Evolutionary conservation across 192 early-diverging fungal species (phyloP).

Genomic region (Paraglomus brasilianum): DNA sequence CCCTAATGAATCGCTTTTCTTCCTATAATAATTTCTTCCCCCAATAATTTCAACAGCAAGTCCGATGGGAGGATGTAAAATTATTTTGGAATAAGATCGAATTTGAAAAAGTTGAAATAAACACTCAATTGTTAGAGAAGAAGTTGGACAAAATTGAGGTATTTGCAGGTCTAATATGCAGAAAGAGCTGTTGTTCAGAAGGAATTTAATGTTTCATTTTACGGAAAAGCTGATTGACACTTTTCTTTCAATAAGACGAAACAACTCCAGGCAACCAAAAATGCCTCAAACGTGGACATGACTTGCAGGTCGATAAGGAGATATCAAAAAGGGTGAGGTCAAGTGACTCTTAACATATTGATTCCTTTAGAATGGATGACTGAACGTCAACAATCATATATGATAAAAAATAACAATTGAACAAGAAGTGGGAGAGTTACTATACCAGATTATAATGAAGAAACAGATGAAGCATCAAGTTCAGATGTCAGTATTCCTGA

Average conservation of each 20-base stretch:
- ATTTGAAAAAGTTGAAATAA: background rate
- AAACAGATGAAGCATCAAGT: no score
- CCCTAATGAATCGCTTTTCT: background rate
- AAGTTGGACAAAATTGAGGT: constrained; percentile 9
- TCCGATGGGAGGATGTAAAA: background rate
- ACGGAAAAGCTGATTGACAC: background rate
- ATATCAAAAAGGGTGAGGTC: no score
- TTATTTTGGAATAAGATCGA: constrained; percentile 11
- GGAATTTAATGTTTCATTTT: constrained; percentile 1
- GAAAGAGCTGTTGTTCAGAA: background rate
- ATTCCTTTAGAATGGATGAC: no score
- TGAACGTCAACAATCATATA: no score
- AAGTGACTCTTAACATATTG: no score
- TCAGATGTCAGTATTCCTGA: no score
- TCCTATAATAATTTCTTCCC: background rate
- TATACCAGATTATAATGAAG: no score
- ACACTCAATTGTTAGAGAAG: background rate
- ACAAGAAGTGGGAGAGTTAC: no score
- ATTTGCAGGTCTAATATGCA: constrained; percentile 11
- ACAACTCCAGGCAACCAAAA: background rate
- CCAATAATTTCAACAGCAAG: background rate
- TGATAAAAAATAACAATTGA: no score
- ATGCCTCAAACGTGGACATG: constrained; percentile 6
- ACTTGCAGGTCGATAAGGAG: no score
- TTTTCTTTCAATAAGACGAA: no score